Conservation (phyloP, 768 basidiomycete genomes). For the Clavulina sp. region DNA sequence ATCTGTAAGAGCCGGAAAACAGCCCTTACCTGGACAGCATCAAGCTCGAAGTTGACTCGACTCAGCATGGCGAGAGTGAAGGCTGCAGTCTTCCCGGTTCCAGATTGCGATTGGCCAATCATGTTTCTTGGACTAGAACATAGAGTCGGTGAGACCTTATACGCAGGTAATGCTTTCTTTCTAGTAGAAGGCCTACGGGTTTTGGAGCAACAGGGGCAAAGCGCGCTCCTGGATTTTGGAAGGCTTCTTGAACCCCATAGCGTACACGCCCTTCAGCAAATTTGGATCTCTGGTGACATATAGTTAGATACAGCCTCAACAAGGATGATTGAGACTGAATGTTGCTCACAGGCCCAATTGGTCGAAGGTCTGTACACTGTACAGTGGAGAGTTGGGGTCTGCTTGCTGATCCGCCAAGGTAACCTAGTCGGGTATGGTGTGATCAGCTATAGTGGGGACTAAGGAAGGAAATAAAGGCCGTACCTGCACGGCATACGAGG, state of each 20-base stretch:
- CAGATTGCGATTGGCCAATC: constrained; percentile 98
- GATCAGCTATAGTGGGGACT: neutral
- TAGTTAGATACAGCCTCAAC: neutral
- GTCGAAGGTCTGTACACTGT: constrained; percentile 85
- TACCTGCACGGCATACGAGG: constrained; percentile 72
- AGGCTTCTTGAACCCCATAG: constrained; percentile 91
- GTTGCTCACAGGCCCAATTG: constrained; percentile 75
- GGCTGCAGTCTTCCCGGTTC: constrained; percentile 97
- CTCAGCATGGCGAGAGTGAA: constrained; percentile 96
- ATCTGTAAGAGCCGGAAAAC: constrained; percentile 6
- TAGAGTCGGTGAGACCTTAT: neutral
- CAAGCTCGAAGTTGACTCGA: constrained; percentile 66
- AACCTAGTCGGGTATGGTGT: constrained; percentile 37
- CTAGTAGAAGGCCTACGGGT: constrained; percentile 45
- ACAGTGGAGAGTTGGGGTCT: constrained; percentile 91
- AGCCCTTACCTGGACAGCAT: constrained; percentile 57
- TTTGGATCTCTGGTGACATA: constrained; percentile 45
- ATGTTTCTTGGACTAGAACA: constrained; percentile 76
- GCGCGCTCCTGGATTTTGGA: constrained; percentile 98
- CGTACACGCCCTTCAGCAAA: constrained; percentile 83
- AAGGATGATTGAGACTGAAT: neutral
- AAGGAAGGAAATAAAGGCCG: constrained; percentile 14
- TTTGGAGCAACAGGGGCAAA: constrained; percentile 69
- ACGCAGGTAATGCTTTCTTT: constrained; percentile 2
- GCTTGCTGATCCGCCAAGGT: constrained; percentile 92